Conservation (phyloP, 768 basidiomycete species). For the Mycena latifolia region DNA sequence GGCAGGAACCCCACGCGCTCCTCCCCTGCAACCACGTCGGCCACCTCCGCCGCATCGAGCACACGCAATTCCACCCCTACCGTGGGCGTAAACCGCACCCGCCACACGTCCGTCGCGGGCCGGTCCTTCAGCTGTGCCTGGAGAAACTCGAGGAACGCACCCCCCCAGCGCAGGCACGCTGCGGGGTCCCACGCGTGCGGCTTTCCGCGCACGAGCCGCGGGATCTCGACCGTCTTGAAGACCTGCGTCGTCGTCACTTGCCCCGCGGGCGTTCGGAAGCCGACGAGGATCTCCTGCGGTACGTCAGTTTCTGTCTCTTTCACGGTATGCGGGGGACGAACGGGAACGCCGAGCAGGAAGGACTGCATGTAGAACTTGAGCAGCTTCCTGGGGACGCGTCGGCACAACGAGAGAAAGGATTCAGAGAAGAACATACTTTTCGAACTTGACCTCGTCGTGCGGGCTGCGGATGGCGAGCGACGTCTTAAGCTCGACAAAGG, state of each 20-base stretch:
- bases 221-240: constrained; percentile 85
- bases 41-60: constrained; percentile 49
- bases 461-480: constrained; percentile 76
- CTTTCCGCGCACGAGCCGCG: constrained; percentile 81
- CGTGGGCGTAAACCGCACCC: constrained; percentile 73
- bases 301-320: not conserved
- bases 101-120: constrained; percentile 65
- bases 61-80: constrained; percentile 62
- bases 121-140: not conserved
- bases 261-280: constrained; percentile 87
- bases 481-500: constrained; percentile 90
- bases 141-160: constrained; percentile 70
- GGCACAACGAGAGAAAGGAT: constrained; percentile 8
- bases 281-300: constrained; percentile 83
- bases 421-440: constrained; percentile 69
- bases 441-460: constrained; percentile 79
- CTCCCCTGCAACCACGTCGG: constrained; percentile 63
- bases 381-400: constrained; percentile 70
- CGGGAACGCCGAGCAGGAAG: constrained; percentile 92
- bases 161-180: constrained; percentile 82
- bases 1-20: constrained; percentile 87
- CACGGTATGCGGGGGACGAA: constrained; percentile 48
- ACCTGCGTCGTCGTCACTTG: constrained; percentile 72
- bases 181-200: constrained; percentile 83
- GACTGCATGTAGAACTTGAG: constrained; percentile 94